A percentile compares a stretch with the other conserved stretches of the same genome.
Conservation (phyloP, 2,329 filamentous ascomycete genomes). For the Nemania sp. region DNA sequence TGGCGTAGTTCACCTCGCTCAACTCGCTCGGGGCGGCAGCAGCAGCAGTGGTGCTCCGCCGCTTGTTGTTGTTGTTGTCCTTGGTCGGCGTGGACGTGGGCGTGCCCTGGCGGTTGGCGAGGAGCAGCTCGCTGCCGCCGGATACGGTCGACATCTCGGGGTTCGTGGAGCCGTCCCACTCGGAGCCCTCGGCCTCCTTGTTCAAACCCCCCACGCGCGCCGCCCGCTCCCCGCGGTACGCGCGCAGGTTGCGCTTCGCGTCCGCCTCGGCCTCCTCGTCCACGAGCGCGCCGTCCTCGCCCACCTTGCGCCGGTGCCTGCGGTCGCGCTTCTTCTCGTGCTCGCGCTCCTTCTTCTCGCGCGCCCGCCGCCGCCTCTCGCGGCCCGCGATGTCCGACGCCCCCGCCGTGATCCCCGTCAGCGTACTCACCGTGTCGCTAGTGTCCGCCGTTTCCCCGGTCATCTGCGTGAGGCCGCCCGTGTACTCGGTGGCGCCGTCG, state of each 20-base stretch:
- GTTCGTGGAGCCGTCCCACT: conserved; percentile 75
- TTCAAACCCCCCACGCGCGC: conserved; percentile 91
- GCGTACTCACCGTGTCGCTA: conserved; percentile 51
- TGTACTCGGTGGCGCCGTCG: conserved; percentile 49
- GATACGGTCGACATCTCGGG: conserved; percentile 69
- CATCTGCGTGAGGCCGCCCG: conserved; percentile 40
- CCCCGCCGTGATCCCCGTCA: conserved; percentile 63
- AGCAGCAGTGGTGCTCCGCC: neutral
- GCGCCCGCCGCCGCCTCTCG: conserved; percentile 60
- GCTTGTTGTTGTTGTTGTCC: conserved; percentile 10
- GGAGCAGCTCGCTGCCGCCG: conserved; percentile 65
- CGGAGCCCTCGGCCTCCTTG: conserved; percentile 74
- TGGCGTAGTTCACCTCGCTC: conserved; percentile 13
- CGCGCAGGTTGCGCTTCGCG: conserved; percentile 71
- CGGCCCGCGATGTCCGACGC: conserved; percentile 60
- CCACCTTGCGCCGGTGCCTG: conserved; percentile 49
- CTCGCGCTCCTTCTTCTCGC: conserved; percentile 54
- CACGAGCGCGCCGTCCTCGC: conserved; percentile 64
- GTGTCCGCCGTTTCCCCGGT: conserved; percentile 49
- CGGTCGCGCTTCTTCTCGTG: conserved; percentile 49
- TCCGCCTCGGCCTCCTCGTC: conserved; percentile 67
- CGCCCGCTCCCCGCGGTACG: conserved; percentile 84
- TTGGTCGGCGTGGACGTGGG: conserved; percentile 47
- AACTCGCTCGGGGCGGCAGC: neutral
- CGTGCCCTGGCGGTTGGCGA: conserved; percentile 60